Evolutionary conservation across 352 stramenopile species (phyloP), one percentile per base, ranked within the genome.

Genomic region (Phytophthora ramorum): DNA sequence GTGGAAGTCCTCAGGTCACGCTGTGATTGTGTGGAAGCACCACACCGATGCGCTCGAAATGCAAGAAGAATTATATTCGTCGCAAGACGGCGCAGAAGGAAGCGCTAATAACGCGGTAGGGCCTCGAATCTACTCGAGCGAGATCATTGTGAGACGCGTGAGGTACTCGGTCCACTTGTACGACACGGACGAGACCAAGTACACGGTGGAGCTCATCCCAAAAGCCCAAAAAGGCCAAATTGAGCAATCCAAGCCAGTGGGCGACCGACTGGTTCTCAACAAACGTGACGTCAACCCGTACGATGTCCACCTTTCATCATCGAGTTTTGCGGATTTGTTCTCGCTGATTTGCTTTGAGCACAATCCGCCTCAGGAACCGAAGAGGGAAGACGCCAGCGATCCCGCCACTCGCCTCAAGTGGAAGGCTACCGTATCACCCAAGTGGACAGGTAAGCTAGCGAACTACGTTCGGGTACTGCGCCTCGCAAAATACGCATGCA

Each of bases 231-330:
- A 45, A 40, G n/a, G n/a, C 14, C 37, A 56, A 20, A 1, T 22
- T 54, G 19, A 28, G 40, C 50, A 38, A 40, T 41, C 35, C 35
- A 19, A 41, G 35, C 17, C 35, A 38, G 34, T 14, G 10, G 13
- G 14, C 4, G 35, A 38, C 35, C 53, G 48, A 17, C 32, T 66
- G 17, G 35, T 68, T 7, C 30, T 91, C 12, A 20, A 69, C n/a
- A 91, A 91, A 49, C 58, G 55, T 4, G 22, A 66, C 3, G 58
- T 91, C 16, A 91, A 87, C 58, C 79, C 82, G 12, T 89, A 89
- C 44, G 44, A 43, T 10, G 60, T 87, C 10, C 57, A 52, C 20
- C 63, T 91, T 30, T 80, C 82, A 4, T 34, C 64, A 0, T 81
- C 76, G 0, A 81, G 68, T 13, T 89, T 83, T 49, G 52, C 67